These are phyloP conservation scores for Pythium folliculosum DNA, from an alignment of 352 stramenopile genomes.

Conservation along the genomic window DNA sequence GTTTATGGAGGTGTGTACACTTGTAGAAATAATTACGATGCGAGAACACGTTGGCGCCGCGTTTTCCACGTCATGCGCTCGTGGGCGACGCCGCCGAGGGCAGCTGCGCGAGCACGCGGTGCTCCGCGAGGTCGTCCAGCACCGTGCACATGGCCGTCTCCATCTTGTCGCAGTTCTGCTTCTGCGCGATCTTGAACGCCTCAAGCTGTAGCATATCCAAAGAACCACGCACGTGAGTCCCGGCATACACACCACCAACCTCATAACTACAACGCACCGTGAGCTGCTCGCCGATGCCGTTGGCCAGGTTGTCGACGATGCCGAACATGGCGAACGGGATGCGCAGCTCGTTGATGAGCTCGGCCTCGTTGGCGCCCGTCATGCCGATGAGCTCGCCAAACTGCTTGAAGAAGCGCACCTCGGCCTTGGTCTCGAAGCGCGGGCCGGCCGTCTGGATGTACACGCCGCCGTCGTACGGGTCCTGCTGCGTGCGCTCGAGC, in stretches of 20 bases:
- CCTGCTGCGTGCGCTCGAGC: slow-evolving; percentile 44
- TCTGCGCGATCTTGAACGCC: slow-evolving; percentile 79
- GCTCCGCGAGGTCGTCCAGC: slow-evolving; percentile 50
- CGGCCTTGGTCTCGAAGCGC: slow-evolving; percentile 90
- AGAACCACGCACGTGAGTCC: neutral
- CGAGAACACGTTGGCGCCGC: neutral
- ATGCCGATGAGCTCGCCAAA: slow-evolving; percentile 89
- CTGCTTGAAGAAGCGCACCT: slow-evolving; percentile 88
- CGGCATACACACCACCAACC: too few species aligned
- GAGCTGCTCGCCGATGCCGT: slow-evolving; percentile 79
- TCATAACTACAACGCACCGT: slow-evolving; percentile 59
- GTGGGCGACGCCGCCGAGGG: neutral
- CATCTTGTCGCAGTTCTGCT: slow-evolving; percentile 69
- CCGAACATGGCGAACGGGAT: slow-evolving; percentile 86
- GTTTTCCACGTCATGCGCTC: slow-evolving; percentile 7
- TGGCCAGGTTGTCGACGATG: slow-evolving; percentile 90
- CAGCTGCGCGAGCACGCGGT: slow-evolving; percentile 30
- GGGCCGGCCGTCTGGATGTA: slow-evolving; percentile 87
- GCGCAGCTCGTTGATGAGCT: slow-evolving; percentile 80
- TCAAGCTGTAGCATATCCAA: slow-evolving; percentile 35
- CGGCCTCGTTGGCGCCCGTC: slow-evolving; percentile 87
- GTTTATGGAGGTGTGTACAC: too few species aligned
- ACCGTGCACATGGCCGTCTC: slow-evolving; percentile 63
- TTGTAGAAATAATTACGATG: neutral
- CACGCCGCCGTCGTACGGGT: slow-evolving; percentile 71